Evolutionary conservation across 345 rosid genomes (phyloP).

Genomic region (Brassica carinata): DNA sequence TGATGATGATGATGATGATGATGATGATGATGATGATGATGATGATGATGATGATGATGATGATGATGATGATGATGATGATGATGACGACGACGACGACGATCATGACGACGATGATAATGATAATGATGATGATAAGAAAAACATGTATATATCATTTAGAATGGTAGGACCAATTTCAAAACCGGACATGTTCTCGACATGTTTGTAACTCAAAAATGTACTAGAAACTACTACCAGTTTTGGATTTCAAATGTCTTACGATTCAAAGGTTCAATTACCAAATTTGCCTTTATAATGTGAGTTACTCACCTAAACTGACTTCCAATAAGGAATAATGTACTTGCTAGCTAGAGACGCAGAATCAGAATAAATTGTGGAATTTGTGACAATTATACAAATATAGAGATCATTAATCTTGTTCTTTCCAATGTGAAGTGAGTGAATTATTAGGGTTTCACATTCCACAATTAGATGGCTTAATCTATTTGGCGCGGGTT

Average conservation of each 20-base stretch:
- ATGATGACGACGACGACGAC: neutral
- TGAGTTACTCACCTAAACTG: neutral
- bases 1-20: constrained; percentile 6
- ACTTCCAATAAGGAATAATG: neutral
- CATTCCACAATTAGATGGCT: neutral
- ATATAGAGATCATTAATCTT: neutral
- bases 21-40: neutral
- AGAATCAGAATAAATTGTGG: neutral
- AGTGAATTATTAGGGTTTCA: neutral
- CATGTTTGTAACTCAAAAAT: neutral
- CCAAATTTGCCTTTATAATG: neutral
- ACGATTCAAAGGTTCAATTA: neutral
- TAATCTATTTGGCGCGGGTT: neutral
- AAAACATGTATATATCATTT: neutral
- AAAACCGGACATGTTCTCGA: neutral
- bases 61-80: constrained; percentile 7
- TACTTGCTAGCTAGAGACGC: neutral
- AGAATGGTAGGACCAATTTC: neutral
- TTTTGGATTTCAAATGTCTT: neutral
- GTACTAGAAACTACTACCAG: neutral
- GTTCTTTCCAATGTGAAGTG: neutral
- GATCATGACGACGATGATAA: no score
- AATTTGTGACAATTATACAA: neutral
- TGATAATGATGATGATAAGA: no score
- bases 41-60: constrained; percentile 13